Base-by-base conservation (phyloP, 2,329 filamentous ascomycete genomes). In the Macrophomina pseudophaseolina region DNA sequence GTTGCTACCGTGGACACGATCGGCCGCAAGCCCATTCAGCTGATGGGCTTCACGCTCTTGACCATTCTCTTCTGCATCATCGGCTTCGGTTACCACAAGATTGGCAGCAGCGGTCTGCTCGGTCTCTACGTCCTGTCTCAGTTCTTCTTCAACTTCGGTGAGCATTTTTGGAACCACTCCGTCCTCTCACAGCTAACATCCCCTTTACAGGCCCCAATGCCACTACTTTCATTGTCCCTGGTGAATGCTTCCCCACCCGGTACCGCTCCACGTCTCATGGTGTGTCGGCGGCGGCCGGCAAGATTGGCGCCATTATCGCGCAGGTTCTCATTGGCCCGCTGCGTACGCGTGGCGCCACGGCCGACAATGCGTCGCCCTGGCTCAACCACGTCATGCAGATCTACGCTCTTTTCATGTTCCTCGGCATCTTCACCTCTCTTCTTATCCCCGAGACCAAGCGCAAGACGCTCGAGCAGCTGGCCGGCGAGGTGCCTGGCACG, bases 361-460 rank as follows among this genome's bases (percentile, higher is more conserved):
- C 81, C 7, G 76, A 81, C 16, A 79, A 81, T 23, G 84, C 85
- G 0, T 82, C 78, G 1, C 90, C 90, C 1, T 91, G 89, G 85
- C 83, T 94, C 64, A 85, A 91, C 75, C 88, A 90, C 66, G 85
- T 94, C 44, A 88, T 94, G 81, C 85, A 92, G 75, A 90, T 93
- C 44, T 93, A 92, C 76, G 90, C 90, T 0, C 82, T 92, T 9
- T 93, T 94, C 82, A 94, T 93, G 91, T 82, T 94, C 5, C 84
- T 86, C 62, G 92, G 92, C 42, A 85, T 87, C 54, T 78, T 92
- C 54, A 87, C 87, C 2, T 88, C 89, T 1, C 80, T 93, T 3
- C 79, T 94, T n/a, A 88, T 94, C 28, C 91, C 91, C 0, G 91
- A 93, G 79, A 93, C 90, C 0, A 93, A 90, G 80, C 85, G 90